Evolutionary conservation across 257 asterid species (phyloP).

Genomic region (Nicotiana sylvestris): DNA sequence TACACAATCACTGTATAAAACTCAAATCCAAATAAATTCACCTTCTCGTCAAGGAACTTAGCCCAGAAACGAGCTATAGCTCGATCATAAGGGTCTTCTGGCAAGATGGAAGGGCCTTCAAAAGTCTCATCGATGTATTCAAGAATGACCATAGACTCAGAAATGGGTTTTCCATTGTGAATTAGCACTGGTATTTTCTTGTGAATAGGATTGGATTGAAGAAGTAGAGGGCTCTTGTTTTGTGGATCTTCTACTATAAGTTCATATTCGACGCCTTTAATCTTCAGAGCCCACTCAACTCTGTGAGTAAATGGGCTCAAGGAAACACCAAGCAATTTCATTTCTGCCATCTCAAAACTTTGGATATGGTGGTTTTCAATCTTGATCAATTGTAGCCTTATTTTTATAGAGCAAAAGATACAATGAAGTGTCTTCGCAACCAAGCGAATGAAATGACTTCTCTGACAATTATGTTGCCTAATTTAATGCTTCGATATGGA

Average conservation of each 20-base stretch:
- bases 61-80: background rate
- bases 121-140: conserved; percentile 2
- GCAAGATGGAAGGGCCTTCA: background rate
- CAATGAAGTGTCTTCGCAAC: background rate
- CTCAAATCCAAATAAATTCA: background rate
- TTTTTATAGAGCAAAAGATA: background rate
- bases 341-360: background rate
- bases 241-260: background rate
- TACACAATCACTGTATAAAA: background rate
- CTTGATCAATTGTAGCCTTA: background rate
- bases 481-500: background rate
- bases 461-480: background rate
- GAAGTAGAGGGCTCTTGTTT: background rate
- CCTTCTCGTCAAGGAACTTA: background rate
- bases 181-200: conserved; percentile 1
- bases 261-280: background rate
- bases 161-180: background rate
- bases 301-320: background rate
- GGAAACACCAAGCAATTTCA: background rate
- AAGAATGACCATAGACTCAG: background rate
- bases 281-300: background rate
- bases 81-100: background rate
- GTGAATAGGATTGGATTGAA: background rate
- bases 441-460: background rate
- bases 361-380: background rate